phyloP scores from a whole-genome alignment of 371 early-diverging fungal genomes.

The Circinella minor region DNA sequence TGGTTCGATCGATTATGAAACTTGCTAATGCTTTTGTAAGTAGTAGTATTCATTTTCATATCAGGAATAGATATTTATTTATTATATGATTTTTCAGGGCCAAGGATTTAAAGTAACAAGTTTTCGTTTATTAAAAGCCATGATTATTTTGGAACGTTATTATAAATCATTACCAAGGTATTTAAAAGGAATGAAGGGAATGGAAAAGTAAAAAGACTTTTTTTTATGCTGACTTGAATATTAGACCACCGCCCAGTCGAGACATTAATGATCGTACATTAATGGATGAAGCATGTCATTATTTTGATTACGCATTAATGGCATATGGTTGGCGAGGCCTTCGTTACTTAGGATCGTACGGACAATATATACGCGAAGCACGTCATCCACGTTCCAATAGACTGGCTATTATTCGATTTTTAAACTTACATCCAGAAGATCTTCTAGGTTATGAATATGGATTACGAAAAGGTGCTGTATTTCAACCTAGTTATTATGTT shows the following conservation, averaged over 20 bases:
- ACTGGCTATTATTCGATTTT: conserved; percentile 69
- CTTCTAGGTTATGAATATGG: conserved; percentile 80
- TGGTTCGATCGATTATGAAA: conserved; percentile 46
- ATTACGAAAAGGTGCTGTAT: conserved; percentile 67
- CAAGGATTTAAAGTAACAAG: conserved; percentile 56
- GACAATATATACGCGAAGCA: conserved; percentile 45
- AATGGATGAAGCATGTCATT: conserved; percentile 32
- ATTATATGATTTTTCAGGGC: conserved; percentile 38
- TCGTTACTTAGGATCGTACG: conserved; percentile 54
- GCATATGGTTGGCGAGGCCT: conserved; percentile 55
- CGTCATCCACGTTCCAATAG: conserved; percentile 63
- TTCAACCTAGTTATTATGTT: conserved; percentile 83
- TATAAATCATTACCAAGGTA: conserved; percentile 26
- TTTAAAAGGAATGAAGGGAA: background rate
- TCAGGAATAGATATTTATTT: background rate
- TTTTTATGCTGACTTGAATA: background rate
- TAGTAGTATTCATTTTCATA: background rate
- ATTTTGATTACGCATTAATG: conserved; percentile 33
- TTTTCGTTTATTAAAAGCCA: conserved; percentile 24
- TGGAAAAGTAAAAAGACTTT: too few species aligned
- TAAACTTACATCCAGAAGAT: conserved; percentile 71
- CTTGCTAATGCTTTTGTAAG: conserved; percentile 46
- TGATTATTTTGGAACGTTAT: conserved; percentile 23
- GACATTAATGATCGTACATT: conserved; percentile 15
- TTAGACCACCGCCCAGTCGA: conserved; percentile 13